Base-by-base conservation (phyloP, 2,329 filamentous ascomycete genomes). In the Trichoderma harzianum region DNA sequence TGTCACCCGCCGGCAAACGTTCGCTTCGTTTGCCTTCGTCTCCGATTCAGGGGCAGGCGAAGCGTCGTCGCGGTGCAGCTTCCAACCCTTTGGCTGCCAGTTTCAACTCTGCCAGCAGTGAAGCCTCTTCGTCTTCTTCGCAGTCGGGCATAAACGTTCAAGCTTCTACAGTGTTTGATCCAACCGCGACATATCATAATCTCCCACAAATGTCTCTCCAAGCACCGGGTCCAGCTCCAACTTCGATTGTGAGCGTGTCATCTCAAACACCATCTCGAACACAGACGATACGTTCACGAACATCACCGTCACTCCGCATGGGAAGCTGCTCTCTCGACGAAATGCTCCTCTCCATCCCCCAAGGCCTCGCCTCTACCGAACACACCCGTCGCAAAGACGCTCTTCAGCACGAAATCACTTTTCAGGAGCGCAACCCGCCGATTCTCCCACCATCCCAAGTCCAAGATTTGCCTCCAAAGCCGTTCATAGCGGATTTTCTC, bases 391-490 rank as follows among this genome's bases (percentile, higher is more conserved):
- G 78, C 3, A 36, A 75, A 14, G 26, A 7, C 7, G 74, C 72
- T 7, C 72, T 81, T 1, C 60, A 74, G 16, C 7, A 16, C 2
- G 79, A 80, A 67, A 70, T 80, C 1, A 26, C 62, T 5, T 43
- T 60, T 21, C 78, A 79, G 43, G 58, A 36, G 12, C 12, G 24
- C 8, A 70, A 76, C 7, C 78, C 78, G 5, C 78, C 82, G 0
- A 72, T 77, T 0, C 76, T 81, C 0, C 80, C 81, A 0, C 72
- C 73, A 0, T 75, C 78, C 24, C 66, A 66, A 7, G 71, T 82
- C 8, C 66, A 71, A 1, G 76, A 76, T 7, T 73, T 82, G 1
- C 75, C 76, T 0, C 76, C 77, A 1, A 82, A 81, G 74, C 64
- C 74, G 3, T 70, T 74, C 2, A 57, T 77, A 6, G 73, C 74